Base-by-base conservation (phyloP, 2,329 filamentous ascomycete genomes). In the Fusarium sp. region DNA sequence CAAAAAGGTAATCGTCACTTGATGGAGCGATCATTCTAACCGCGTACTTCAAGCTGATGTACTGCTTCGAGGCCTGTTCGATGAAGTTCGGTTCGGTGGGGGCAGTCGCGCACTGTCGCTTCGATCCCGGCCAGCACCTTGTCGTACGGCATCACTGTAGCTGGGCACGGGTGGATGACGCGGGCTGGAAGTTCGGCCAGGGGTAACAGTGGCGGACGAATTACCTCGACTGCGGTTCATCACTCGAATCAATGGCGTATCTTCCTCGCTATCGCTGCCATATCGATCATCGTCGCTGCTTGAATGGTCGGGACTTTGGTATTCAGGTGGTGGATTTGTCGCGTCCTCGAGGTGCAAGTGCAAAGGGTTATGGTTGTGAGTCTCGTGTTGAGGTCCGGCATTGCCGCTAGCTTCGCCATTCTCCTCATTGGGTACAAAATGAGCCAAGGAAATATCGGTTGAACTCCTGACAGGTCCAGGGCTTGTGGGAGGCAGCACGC, bases 371-470 rank as follows among this genome's bases (percentile, higher is more conserved):
- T 82, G 77, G 60, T 83, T 76, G 55, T 78, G 75, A 2, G 64
- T 72, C 42, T 77, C 70, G 37, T 74, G 65, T 10, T 76, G 70
- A 57, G 59, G 64, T 52, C 68, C 61, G 57, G 66, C 44, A 63
- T 73, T 73, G 73, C 60, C 65, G 77, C 81, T 70, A 72, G 76
- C 80, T 61, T 94, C 93, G 76, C 94, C 93, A n/a, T 85, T 88
- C 59, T 90, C 87, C 72, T 94, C 91, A 67, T 82, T 85, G 5
- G 87, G 92, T 46, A 93, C 90, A 56, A 98, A 86, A 75, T 95
- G 94, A 29, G 94, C 93, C 49, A 99, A 87, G 11, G 94, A 98
- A 71, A 99, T 99, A 79, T 98, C 96, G 13, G 96, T 98, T 11
- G 96, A 94, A 76, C 93, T 97, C 73, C 95, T 88, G 66, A 94